Evolutionary conservation across 352 stramenopile species (phyloP).

Genomic region (Pythium aristosporum): DNA sequence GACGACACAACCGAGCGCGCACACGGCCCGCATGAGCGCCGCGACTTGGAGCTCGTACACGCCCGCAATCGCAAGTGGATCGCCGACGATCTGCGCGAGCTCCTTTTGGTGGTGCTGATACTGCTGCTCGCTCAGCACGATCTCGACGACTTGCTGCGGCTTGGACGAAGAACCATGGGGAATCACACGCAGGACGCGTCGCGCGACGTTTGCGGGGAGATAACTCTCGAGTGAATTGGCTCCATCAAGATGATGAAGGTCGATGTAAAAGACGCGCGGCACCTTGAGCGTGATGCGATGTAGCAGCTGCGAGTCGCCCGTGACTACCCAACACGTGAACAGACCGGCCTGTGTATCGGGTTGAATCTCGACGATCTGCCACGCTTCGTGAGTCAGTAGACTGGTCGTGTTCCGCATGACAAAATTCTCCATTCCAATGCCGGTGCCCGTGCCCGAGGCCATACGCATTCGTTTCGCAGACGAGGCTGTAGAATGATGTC

Average conservation of each 20-base stretch:
- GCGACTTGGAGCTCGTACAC: conserved; percentile 95
- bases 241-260: conserved; percentile 51
- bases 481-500: too few species aligned
- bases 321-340: conserved; percentile 96
- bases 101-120: conserved; percentile 76
- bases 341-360: conserved; percentile 69
- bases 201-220: conserved; percentile 31
- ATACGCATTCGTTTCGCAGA: conserved; percentile 19
- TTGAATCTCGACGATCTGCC: conserved; percentile 83
- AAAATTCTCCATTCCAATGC: conserved; percentile 82
- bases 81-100: conserved; percentile 76
- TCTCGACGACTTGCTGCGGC: conserved; percentile 58
- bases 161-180: conserved; percentile 51
- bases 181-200: conserved; percentile 55
- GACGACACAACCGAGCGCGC: conserved; percentile 89
- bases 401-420: conserved; percentile 53
- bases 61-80: conserved; percentile 68
- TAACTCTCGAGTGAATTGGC: conserved; percentile 27
- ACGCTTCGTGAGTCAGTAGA: conserved; percentile 60
- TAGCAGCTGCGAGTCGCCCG: conserved; percentile 68
- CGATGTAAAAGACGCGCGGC: conserved; percentile 65
- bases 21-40: conserved; percentile 87
- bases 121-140: conserved; percentile 68
- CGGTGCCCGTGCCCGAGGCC: conserved; percentile 22
- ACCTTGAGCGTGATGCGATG: conserved; percentile 75